Base-by-base conservation (phyloP, 2,329 filamentous ascomycete species). In the Paraphaeosphaeria minitans region DNA sequence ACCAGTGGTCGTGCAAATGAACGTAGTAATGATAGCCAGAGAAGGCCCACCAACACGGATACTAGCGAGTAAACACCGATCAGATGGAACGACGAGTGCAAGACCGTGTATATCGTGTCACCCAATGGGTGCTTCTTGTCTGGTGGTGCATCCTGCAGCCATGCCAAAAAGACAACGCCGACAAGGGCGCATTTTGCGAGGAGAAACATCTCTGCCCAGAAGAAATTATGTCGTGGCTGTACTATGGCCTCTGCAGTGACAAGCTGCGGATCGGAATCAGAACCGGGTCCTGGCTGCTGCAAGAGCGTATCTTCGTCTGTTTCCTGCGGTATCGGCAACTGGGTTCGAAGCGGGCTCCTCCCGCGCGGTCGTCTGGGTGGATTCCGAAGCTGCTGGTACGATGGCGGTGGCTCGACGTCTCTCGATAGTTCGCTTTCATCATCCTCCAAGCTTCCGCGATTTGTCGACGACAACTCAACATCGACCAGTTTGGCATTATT, bases 21-120 rank as follows among this genome's bases (percentile, higher is more conserved):
- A 49, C 92, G 87, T 49, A 99, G 82, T 1, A 96, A 82, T 1
- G 93, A 91, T 61, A 99, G 85, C 95, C 95, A 99, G 27, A 97
- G 77, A 37, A 97, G 82, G 1, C 94, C 94, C 21, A 98, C 91
- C 37, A 96, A 81, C 41, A 97, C 82, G 0, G 95, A 90, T n/a
- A 97, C 89, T 19, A 98, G 76, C 0, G 95, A 98, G 77, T 98
- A 96, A 53, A 95, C 87, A 1, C 92, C 91, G 43, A 99, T 87
- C 65, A 98, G 89, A 71, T 95, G 89, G 70, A 96, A 95, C 0
- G 93, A 97, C 52, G 88, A 87, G 67, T 91, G 89, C 37, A 99
- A 80, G 4, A 92, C 93, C 14, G 90, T 92, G 77, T 99, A 99
- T 58, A 99, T 92, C 1, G 94, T 97, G 76, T 99, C 95, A 14